A percentile compares a stretch with the other conserved stretches of the same genome.
Conservation (phyloP, 2,329 filamentous ascomycete species). For the Xylariomycetidae sp. region DNA sequence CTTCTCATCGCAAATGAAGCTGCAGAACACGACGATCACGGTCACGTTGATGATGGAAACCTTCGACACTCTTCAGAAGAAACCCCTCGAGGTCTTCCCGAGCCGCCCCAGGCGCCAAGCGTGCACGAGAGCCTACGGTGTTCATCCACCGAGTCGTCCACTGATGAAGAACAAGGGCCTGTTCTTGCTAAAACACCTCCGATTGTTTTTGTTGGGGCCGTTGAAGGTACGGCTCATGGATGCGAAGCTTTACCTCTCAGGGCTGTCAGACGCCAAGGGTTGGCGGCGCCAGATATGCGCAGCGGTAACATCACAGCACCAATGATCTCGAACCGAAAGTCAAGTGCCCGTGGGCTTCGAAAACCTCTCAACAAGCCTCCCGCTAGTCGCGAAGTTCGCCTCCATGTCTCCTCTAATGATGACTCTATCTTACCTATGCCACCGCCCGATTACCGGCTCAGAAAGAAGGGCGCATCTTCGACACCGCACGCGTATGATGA, state of each 20-base stretch:
- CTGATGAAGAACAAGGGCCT: constrained; percentile 4
- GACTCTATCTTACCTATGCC: constrained; percentile 19
- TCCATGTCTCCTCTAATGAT: constrained; percentile 10
- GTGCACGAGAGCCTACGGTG: constrained; percentile 12
- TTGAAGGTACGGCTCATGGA: constrained; percentile 8
- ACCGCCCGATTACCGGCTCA: constrained; percentile 13
- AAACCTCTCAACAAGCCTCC: constrained; percentile 9
- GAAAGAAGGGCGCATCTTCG: constrained; percentile 7
- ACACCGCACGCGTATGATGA: constrained; percentile 16
- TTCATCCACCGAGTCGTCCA: constrained; percentile 13
- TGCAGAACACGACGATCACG: constrained; percentile 25
- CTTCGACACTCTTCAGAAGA: constrained; percentile 8
- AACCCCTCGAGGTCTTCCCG: constrained; percentile 7
- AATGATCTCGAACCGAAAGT: constrained; percentile 4
- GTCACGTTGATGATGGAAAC: constrained; percentile 18
- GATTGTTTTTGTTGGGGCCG: constrained; percentile 9
- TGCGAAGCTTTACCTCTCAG: constrained; percentile 7
- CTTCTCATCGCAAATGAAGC: constrained; percentile 38
- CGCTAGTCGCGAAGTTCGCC: constrained; percentile 3
- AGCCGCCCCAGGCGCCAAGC: constrained; percentile 8
- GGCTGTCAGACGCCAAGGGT: constrained; percentile 5
- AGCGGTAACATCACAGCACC: constrained; percentile 15
- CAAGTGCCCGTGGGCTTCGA: constrained; percentile 7
- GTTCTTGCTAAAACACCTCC: constrained; percentile 4
- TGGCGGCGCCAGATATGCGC: constrained; percentile 12